Evolutionary conservation across 2,329 filamentous ascomycete species (phyloP), one percentile per base, ranked within the genome.

Genomic region (Chaetomiaceae sp.): DNA sequence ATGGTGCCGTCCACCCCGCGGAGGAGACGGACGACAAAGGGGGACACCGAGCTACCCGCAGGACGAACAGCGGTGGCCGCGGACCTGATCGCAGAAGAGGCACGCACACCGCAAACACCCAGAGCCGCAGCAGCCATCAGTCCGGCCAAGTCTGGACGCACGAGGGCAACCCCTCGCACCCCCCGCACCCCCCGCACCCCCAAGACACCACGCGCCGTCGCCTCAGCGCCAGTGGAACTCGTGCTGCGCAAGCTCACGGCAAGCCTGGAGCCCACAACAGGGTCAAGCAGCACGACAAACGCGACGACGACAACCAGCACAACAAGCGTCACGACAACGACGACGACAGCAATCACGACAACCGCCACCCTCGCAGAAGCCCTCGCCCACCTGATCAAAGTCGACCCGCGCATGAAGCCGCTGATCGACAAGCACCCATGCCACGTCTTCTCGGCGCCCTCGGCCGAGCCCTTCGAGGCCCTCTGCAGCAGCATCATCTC

Each of bases 401-500:
- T 87, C 5, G 91, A 96, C 60, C 73, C 83, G 9, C 83, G 83
- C 31, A 78, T 96, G 64, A 78, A 81, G 60, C 73, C 79, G 0
- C 68, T 96, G 16, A 81, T 96, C 43, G 83, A 87, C 51, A 79
- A 81, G 51, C 78, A 95, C 63, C 80, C 79, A 54, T 97, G 92
- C 68, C 77, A 76, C 48, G 71, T 93, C 14, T 97, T 97, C 70
- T 87, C 84, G 1, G 79, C 89, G 56, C 89, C 90, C 0, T 72
- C 97, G n/a, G 81, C 85, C 23, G 89, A 96, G 68, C 93, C 93
- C 0, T 99, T 96, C 63, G 85, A 86, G 60, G 84, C 82, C 51
- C 76, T 99, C 30, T 79, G 82, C 34, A 91, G 86, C 67, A 87
- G 90, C 45, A 96, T 99, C 64, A 95, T 97, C 61, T 90, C 89